phyloP scores from a whole-genome alignment of 257 asterid genomes.

The Voacanga thouarsii region DNA sequence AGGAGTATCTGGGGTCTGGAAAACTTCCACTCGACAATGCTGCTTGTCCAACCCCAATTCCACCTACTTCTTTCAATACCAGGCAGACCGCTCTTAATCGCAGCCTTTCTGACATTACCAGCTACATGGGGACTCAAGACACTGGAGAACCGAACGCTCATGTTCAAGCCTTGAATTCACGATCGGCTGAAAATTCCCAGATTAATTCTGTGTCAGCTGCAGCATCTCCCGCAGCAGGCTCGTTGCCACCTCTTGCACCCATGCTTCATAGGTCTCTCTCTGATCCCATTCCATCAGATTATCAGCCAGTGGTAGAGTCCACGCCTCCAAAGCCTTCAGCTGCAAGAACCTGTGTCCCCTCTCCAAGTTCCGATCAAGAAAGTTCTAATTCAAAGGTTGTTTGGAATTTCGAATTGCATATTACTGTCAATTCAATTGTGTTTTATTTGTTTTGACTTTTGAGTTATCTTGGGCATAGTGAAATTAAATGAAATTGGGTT shows the following conservation, averaged over 20 bases:
- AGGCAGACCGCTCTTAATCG: constrained; percentile 32
- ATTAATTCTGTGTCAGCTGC: neutral
- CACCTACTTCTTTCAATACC: neutral
- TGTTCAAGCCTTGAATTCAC: constrained; percentile 5
- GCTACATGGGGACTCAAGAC: constrained; percentile 14
- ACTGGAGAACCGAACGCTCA: neutral
- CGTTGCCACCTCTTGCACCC: constrained; percentile 7
- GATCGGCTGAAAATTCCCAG: constrained; percentile 11
- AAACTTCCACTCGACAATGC: constrained; percentile 23
- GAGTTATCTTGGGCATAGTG: neutral
- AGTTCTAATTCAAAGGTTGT: constrained; percentile 32
- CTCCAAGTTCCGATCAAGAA: constrained; percentile 29
- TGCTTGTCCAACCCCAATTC: constrained; percentile 13
- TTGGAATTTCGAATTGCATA: neutral
- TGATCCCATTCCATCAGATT: constrained; percentile 25
- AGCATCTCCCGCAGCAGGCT: neutral
- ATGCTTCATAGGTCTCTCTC: constrained; percentile 26
- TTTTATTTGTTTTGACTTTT: neutral
- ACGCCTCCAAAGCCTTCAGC: constrained; percentile 31
- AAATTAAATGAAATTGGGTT: neutral
- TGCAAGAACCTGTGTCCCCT: constrained; percentile 15
- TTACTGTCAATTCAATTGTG: neutral
- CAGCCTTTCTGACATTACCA: constrained; percentile 36
- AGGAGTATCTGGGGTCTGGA: constrained; percentile 13
- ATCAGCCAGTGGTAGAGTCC: constrained; percentile 14